Base-by-base conservation (phyloP, 2,329 filamentous ascomycete genomes). In the Fusarium penzigii region DNA sequence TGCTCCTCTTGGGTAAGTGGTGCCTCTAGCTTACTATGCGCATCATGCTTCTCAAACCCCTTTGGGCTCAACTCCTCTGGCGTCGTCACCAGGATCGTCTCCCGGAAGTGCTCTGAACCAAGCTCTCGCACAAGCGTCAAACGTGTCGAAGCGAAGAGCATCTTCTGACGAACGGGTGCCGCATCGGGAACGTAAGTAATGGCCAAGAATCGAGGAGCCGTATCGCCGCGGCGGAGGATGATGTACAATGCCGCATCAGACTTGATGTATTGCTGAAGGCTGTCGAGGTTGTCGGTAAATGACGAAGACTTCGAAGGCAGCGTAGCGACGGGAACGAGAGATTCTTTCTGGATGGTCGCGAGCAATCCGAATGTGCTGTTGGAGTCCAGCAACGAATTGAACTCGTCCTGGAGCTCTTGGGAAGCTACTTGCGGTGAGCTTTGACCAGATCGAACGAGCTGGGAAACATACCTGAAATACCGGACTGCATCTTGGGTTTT, bases 141-240 rank as follows among this genome's bases (percentile, higher is more conserved):
- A 10, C 89, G 82, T 29, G 90, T 92, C 20, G 85, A 83, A 6
- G 90, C 89, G 70, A 93, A 92, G 17, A 94, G 81, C 87, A 90
- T 94, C 78, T 94, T 94, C 69, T 91, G 87, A 39, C 90, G 85
- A 51, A 94, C 89, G 29, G 87, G 88, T 39, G 90, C 90, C 1
- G 83, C 68, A 70, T 93, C 88, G 25, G 90, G 90, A 6, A 94
- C 85, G 70, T 92, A 94, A 36, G 89, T 91, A 36, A 92, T 76
- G 42, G 86, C 88, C 25, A 88, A 74, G 58, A 92, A 84, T 58
- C 71, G 72, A n/a, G 81, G 82, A 4, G 76, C 70, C 38, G 72
- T 68, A 46, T 84, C 78, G 69, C 86, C 79, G 49, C 87, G 85
- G 44, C 89, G 87, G 40, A 94, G 82, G 64, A 94, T 82, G 62